These are phyloP conservation scores for Syzygium oleosum DNA, from an alignment of 345 rosid species.

Conservation along the genomic window DNA sequence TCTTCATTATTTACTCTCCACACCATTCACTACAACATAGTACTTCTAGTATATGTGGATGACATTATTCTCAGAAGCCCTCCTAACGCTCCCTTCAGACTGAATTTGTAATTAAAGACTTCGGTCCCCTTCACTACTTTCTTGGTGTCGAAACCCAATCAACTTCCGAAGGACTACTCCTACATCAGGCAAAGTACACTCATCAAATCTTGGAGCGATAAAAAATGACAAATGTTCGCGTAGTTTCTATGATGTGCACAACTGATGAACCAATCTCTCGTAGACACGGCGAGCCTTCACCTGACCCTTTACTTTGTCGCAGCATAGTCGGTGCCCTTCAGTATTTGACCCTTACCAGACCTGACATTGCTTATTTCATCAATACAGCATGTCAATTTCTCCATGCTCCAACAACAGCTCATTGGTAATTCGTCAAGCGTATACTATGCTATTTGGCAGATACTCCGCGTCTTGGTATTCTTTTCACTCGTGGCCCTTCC, in stretches of 20 bases:
- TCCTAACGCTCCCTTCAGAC: not conserved
- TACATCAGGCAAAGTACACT: not conserved
- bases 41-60: not conserved
- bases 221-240: not conserved
- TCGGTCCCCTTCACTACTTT: not conserved
- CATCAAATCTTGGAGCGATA: not conserved
- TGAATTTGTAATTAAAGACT: not conserved
- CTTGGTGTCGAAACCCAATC: not conserved
- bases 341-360: not conserved
- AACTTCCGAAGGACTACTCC: not conserved
- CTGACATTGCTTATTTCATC: not conserved
- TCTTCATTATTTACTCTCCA: not conserved
- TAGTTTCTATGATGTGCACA: not conserved
- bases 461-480: not conserved
- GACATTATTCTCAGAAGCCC: not conserved
- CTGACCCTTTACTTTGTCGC: not conserved
- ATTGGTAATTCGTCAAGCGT: not conserved
- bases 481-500: not conserved
- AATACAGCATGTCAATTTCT: not conserved
- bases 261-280: not conserved
- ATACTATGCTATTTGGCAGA: not conserved
- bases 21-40: not conserved
- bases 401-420: not conserved
- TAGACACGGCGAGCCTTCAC: not conserved
- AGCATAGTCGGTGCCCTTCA: not conserved